These are phyloP conservation scores for Ascomycota sp. DNA, from an alignment of 2,329 filamentous ascomycete genomes.

Conservation along the genomic window DNA sequence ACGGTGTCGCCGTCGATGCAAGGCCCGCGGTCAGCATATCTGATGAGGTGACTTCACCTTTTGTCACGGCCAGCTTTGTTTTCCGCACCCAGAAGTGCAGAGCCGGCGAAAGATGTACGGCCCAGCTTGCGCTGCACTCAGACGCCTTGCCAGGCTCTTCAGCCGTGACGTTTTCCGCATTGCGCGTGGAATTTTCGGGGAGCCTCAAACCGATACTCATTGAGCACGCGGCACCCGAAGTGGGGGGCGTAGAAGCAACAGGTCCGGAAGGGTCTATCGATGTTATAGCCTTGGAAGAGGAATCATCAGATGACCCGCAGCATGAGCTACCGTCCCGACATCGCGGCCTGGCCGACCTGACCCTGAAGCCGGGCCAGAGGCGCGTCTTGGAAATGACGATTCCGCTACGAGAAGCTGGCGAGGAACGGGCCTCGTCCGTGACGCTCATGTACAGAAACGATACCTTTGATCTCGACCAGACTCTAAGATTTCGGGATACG, in stretches of 20 bases:
- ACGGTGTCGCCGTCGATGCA: conserved; percentile 21
- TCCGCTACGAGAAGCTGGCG: conserved; percentile 63
- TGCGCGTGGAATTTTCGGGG: conserved; percentile 36
- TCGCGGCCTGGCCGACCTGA: conserved; percentile 40
- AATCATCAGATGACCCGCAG: conserved; percentile 5
- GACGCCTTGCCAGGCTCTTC: conserved; percentile 30
- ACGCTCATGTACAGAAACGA: conserved; percentile 42
- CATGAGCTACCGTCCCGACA: conserved; percentile 18
- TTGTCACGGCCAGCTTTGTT: conserved; percentile 32
- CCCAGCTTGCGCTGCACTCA: conserved; percentile 37
- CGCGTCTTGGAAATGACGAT: conserved; percentile 53
- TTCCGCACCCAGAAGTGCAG: conserved; percentile 38
- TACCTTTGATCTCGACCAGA: conserved; percentile 46
- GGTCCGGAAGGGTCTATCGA: conserved; percentile 4
- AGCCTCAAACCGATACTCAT: conserved; percentile 34
- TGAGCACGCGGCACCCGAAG: conserved; percentile 16
- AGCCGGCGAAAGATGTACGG: conserved; percentile 36
- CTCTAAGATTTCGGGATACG: conserved; percentile 28
- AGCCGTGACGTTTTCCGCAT: conserved; percentile 27
- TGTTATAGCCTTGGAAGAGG: conserved; percentile 10
- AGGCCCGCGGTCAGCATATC: conserved; percentile 30
- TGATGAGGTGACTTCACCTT: conserved; percentile 30
- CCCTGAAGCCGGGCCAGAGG: conserved; percentile 43
- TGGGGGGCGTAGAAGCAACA: conserved; percentile 1
- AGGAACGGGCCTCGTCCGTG: conserved; percentile 44